Base-by-base conservation (phyloP, 208 protist species). In the Acanthamoeba triangularis region DNA sequence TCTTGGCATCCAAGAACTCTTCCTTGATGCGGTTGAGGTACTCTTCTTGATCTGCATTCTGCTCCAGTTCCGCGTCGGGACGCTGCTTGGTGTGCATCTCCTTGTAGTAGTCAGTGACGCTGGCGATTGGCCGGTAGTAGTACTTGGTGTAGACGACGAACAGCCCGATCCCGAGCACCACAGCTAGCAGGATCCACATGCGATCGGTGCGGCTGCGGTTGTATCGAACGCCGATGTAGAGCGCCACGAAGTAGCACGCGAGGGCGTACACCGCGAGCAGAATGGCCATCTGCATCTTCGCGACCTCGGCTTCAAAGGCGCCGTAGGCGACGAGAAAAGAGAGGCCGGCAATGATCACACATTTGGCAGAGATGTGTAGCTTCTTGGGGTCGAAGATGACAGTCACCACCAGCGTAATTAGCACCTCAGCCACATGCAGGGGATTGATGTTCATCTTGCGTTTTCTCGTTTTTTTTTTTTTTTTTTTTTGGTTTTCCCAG, bases 101-200 rank as follows among this genome's bases (percentile, higher is more conserved):
- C 85, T 92, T 92, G 85, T 92, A 92, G 63, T 92, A 92, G 63
- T 92, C 85, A 2, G 85, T 92, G 16, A 92, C 85, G 41, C 59
- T 76, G 37, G 85, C 85, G 33, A 74, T 35, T 0, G 85, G 85
- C 54, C 23, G 25, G 85, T 92, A 74, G 85, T 49, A 90, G 82
- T 92, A 76, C 37, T 69, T 63, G 37, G 30, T 44, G 33, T 92
- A 92, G 23, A 92, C 33, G 35, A 35, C 63, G 85, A 92, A 92
- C 23, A 74, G 33, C 4, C 14, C 85, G 11, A 92, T 72, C 5
- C 85, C 85, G 30, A 92, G 18, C 35, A 47, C 35, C 30, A 92
- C 63, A 5, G 85, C 47, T 1, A 92, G 54, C 56, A 92, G 56
- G 30, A 92, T 92, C 59, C 54, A 92, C 59, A 92, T 92, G 33